These are phyloP conservation scores for Geotrichum candidum DNA, from an alignment of 1,139 yeast species.

Conservation along the genomic window DNA sequence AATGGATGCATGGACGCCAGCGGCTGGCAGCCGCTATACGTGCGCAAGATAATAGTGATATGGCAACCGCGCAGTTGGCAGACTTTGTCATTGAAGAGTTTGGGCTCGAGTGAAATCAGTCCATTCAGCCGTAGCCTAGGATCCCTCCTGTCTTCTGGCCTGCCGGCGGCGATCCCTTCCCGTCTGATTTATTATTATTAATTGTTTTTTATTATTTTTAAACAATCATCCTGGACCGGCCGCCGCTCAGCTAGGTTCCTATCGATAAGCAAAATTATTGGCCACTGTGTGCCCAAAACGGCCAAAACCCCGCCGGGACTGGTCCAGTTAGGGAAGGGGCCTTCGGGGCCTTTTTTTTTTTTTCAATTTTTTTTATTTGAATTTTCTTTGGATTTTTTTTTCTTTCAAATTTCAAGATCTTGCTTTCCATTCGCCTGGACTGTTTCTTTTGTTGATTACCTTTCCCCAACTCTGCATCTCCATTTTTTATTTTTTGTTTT, in stretches of 20 bases:
- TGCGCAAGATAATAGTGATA: not conserved
- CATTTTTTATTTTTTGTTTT: not conserved
- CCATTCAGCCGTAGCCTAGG: not conserved
- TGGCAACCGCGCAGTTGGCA: too few species aligned
- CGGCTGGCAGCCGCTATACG: not conserved
- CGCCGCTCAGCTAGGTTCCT: not conserved
- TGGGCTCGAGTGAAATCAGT: not conserved
- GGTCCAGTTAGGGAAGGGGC: not conserved
- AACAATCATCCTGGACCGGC: not conserved
- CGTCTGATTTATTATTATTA: not conserved
- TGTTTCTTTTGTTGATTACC: not conserved
- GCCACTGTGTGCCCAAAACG: not conserved
- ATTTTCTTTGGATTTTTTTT: not conserved
- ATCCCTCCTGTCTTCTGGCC: too few species aligned
- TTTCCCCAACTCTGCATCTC: not conserved
- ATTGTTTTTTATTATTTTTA: not conserved
- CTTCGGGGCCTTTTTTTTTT: not conserved
- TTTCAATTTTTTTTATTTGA: not conserved
- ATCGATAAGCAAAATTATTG: not conserved
- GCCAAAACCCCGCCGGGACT: not conserved
- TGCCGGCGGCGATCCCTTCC: too few species aligned
- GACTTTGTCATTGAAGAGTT: not conserved
- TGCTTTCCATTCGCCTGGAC: not conserved
- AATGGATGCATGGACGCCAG: constrained; percentile 39
- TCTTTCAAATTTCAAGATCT: not conserved